Conservation (phyloP, 495 filamentous ascomycete species). For the Aspergillus egyptiacus region DNA sequence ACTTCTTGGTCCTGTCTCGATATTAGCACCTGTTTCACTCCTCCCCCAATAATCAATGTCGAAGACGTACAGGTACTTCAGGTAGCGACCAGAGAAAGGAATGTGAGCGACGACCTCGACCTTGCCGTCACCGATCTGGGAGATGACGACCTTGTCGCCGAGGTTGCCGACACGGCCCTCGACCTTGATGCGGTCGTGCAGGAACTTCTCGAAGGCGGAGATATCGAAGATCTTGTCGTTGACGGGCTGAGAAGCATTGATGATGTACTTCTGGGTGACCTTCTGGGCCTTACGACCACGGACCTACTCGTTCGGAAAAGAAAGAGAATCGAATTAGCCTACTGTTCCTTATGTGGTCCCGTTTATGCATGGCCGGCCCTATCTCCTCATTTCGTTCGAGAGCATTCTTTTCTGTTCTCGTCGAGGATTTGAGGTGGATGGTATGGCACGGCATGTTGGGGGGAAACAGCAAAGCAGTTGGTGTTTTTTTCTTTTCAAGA, state of each 20-base stretch:
- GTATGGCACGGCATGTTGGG: too few relatives aligned
- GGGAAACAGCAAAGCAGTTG: slow-evolving; percentile 88
- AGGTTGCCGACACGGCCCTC: slow-evolving; percentile 97
- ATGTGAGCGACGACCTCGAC: slow-evolving; percentile 96
- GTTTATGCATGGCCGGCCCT: not conserved
- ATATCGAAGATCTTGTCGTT: slow-evolving; percentile 99
- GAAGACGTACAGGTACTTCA: slow-evolving; percentile 91
- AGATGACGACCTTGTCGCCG: slow-evolving; percentile 87
- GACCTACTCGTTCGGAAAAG: slow-evolving; percentile 33
- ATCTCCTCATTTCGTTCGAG: not conserved
- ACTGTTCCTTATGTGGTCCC: slow-evolving; percentile 68
- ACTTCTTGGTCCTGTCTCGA: slow-evolving; percentile 88
- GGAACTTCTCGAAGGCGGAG: slow-evolving; percentile 97
- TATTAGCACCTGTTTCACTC: not conserved
- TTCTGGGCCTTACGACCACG: slow-evolving; percentile 59
- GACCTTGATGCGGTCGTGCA: slow-evolving; percentile 99
- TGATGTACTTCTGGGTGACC: slow-evolving; percentile 83
- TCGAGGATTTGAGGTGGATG: too few relatives aligned
- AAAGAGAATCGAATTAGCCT: slow-evolving; percentile 78
- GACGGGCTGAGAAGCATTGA: slow-evolving; percentile 96
- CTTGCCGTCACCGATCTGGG: slow-evolving; percentile 87
- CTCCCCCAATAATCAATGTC: not conserved
- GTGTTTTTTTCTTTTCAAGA: too few relatives aligned
- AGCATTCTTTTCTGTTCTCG: not conserved
- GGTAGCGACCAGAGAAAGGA: slow-evolving; percentile 95